A percentile compares a stretch with the other conserved stretches of the same genome.
phyloP scores from a whole-genome alignment of 345 rosid species.

The Melaleuca quinquenervia region DNA sequence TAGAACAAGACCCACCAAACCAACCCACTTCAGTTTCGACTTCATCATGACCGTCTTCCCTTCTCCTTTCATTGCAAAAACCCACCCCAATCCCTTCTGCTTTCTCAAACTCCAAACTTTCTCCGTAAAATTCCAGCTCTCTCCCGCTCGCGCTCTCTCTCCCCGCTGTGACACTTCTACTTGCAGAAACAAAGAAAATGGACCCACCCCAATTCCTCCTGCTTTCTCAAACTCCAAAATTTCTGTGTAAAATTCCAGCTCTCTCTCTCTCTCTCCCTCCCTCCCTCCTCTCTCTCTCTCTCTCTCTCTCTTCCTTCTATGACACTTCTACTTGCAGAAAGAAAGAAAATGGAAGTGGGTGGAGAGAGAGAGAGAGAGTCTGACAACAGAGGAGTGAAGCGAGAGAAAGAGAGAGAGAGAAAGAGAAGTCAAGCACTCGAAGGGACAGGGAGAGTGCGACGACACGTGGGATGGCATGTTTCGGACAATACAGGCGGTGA shows the following conservation, averaged over 20 bases:
- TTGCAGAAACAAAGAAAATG: background rate
- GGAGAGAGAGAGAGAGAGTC: background rate
- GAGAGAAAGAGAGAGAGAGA: background rate
- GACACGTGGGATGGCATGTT: background rate
- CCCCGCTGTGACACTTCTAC: background rate
- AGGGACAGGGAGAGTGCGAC: background rate
- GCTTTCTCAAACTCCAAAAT: background rate
- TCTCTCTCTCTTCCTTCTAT: background rate
- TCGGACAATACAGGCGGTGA: background rate
- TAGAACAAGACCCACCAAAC: constrained; percentile 59
- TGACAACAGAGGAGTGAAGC: background rate
- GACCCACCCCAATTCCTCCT: background rate
- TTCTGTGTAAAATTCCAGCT: background rate
- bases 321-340: background rate
- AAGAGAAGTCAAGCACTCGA: background rate
- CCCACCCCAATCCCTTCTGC: background rate
- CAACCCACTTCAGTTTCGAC: constrained; percentile 92
- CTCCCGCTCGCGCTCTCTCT: background rate
- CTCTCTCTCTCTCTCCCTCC: background rate
- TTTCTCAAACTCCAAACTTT: background rate
- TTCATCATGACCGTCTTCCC: constrained; percentile 53
- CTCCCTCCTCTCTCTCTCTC: background rate
- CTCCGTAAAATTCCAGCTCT: background rate
- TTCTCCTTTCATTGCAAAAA: constrained; percentile 44
- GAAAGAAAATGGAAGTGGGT: background rate